A percentile compares a stretch with the other conserved stretches of the same genome.
These are phyloP conservation scores for Pichia sp. DNA, from an alignment of 1,139 yeast genomes.

Conservation along the genomic window DNA sequence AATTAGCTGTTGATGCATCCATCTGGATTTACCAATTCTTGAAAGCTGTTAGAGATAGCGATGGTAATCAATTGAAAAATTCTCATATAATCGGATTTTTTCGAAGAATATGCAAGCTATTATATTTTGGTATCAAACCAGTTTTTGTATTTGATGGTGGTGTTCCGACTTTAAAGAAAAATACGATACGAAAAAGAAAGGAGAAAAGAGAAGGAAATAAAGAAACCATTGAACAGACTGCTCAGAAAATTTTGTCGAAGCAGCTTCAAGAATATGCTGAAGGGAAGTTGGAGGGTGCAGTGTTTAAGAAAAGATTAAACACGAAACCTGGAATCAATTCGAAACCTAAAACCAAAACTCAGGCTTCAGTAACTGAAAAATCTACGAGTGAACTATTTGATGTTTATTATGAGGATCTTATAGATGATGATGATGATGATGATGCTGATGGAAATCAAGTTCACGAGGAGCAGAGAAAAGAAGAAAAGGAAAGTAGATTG, in stretches of 20 bases:
- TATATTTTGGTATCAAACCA: slow-evolving; percentile 85
- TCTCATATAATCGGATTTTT: slow-evolving; percentile 94
- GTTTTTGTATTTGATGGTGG: slow-evolving; percentile 98
- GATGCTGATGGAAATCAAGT: slow-evolving; percentile 13
- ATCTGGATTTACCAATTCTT: slow-evolving; percentile 97
- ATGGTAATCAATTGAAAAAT: slow-evolving; percentile 69
- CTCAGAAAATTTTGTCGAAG: slow-evolving; percentile 70
- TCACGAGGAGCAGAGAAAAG: not conserved
- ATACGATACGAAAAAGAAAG: slow-evolving; percentile 63
- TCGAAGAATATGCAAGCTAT: slow-evolving; percentile 81
- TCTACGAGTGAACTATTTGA: slow-evolving; percentile 11
- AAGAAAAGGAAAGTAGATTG: slow-evolving; percentile 20
- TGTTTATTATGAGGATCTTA: slow-evolving; percentile 28
- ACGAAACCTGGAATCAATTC: not conserved
- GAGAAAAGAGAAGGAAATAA: slow-evolving; percentile 69
- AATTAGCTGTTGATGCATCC: slow-evolving; percentile 93
- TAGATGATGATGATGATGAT: slow-evolving; percentile 17
- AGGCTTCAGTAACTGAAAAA: slow-evolving; percentile 5
- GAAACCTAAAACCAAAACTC: slow-evolving; percentile 1
- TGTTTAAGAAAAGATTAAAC: slow-evolving; percentile 1
- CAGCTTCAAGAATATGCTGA: slow-evolving; percentile 61
- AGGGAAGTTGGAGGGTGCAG: slow-evolving; percentile 17
- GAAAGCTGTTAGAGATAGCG: slow-evolving; percentile 84
- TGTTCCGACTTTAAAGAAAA: slow-evolving; percentile 77
- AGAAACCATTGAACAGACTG: slow-evolving; percentile 66